Evolutionary conservation across 306 rosid genomes (phyloP).

Genomic region (Vigna reflexopilosa): DNA sequence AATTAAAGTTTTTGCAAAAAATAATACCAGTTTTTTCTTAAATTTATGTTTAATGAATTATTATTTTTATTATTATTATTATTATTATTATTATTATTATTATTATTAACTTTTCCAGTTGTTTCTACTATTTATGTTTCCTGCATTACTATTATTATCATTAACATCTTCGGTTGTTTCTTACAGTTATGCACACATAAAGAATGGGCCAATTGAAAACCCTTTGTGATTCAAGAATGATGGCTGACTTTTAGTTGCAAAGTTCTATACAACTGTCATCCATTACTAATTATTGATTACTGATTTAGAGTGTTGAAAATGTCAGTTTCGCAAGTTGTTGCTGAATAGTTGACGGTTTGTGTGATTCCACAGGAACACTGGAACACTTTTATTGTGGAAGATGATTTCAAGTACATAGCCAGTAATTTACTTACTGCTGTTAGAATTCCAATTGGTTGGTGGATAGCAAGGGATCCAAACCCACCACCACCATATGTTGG

Average conservation of each 20-base stretch:
- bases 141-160: too few species aligned
- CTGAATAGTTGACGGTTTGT: neutral
- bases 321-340: neutral
- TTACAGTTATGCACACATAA: neutral
- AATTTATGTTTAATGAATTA: neutral
- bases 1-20: too few species aligned
- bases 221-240: neutral
- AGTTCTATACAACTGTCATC: neutral
- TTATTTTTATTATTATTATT: too few species aligned
- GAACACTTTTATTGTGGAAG: constrained; percentile 72
- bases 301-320: neutral
- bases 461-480: constrained; percentile 81
- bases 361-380: constrained; percentile 63
- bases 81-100: too few species aligned
- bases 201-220: neutral
- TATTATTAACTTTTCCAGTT: too few species aligned
- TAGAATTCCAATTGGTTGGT: constrained; percentile 94
- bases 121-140: neutral
- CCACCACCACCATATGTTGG: constrained; percentile 81
- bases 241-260: neutral
- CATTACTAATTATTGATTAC: neutral
- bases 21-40: too few species aligned
- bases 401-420: constrained; percentile 70
- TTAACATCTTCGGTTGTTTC: too few species aligned
- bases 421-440: constrained; percentile 63